Conservation (phyloP, 1,284 basidiomycete species). For the Pterula multifida region DNA sequence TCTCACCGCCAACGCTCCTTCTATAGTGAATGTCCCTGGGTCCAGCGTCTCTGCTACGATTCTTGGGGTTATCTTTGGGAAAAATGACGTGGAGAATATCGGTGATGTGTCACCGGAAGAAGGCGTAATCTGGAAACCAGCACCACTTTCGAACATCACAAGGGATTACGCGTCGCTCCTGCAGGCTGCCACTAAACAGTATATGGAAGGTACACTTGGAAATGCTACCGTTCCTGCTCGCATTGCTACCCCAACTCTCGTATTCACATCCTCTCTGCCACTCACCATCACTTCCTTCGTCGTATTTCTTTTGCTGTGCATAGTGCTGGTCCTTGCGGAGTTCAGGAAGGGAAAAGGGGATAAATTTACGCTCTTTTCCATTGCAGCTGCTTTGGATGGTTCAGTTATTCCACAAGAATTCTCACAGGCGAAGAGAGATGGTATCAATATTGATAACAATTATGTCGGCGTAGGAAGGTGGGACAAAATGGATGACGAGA, state of each 20-base stretch:
- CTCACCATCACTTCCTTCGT: constrained; percentile 14
- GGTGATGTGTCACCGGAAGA: no score
- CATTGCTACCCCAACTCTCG: constrained; percentile 12
- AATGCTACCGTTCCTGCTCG: constrained; percentile 17
- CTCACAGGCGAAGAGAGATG: constrained; percentile 6
- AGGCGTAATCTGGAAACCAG: neutral
- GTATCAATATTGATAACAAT: neutral
- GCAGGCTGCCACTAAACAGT: neutral
- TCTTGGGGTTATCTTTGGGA: constrained; percentile 6
- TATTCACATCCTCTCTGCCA: constrained; percentile 16
- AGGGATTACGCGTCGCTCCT: neutral
- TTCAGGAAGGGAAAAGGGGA: constrained; percentile 13
- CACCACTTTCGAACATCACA: neutral
- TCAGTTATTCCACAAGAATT: constrained; percentile 16
- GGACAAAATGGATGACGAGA: neutral
- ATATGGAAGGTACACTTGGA: neutral
- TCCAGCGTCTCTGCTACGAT: constrained; percentile 11
- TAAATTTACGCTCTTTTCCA: constrained; percentile 15
- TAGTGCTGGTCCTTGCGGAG: constrained; percentile 12
- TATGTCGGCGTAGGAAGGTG: neutral
- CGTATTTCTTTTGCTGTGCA: constrained; percentile 13
- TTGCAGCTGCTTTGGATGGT: constrained; percentile 14
- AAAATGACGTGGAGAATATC: neutral
- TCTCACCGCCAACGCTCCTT: constrained; percentile 6
- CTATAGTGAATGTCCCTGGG: constrained; percentile 10